phyloP scores from a whole-genome alignment of 2,329 filamentous ascomycete species.

The Diaporthe eres region DNA sequence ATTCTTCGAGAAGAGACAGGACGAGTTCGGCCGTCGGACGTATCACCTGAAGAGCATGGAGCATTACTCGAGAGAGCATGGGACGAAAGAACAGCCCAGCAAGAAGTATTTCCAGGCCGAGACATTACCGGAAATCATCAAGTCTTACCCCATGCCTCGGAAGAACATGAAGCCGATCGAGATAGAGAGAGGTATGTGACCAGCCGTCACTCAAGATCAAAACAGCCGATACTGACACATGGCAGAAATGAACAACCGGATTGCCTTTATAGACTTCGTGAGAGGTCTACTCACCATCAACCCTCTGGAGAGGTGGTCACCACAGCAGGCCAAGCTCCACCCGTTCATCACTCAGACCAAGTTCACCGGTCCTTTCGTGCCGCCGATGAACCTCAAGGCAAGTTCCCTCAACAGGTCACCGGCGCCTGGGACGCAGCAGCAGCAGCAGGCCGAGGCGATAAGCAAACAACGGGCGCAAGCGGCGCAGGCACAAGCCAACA shows the following conservation, averaged over 20 bases:
- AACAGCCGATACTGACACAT: conserved; percentile 41
- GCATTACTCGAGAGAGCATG: conserved; percentile 95
- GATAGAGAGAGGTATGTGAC: conserved; percentile 86
- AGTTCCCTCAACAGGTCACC: conserved; percentile 88
- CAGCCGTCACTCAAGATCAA: conserved; percentile 33
- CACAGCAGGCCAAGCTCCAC: conserved; percentile 96
- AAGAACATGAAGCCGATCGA: conserved; percentile 99
- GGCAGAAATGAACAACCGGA: conserved; percentile 96
- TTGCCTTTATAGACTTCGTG: conserved; percentile 98
- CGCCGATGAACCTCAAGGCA: conserved; percentile 95
- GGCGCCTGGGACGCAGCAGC: conserved; percentile 93
- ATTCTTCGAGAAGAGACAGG: conserved; percentile 93
- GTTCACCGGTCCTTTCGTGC: conserved; percentile 95
- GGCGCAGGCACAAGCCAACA: conserved; percentile 79
- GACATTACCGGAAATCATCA: conserved; percentile 95
- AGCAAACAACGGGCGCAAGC: conserved; percentile 90
- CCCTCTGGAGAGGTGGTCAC: conserved; percentile 96
- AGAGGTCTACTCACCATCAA: conserved; percentile 94
- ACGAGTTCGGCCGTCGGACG: conserved; percentile 92
- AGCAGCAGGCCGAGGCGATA: conserved; percentile 93
- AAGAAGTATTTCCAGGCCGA: conserved; percentile 99
- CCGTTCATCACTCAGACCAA: conserved; percentile 99
- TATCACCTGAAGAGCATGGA: conserved; percentile 98
- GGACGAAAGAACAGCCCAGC: conserved; percentile 97
- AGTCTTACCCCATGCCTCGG: conserved; percentile 96